Conservation (phyloP, 2,329 filamentous ascomycete genomes). For the Cytospora piceicola region DNA sequence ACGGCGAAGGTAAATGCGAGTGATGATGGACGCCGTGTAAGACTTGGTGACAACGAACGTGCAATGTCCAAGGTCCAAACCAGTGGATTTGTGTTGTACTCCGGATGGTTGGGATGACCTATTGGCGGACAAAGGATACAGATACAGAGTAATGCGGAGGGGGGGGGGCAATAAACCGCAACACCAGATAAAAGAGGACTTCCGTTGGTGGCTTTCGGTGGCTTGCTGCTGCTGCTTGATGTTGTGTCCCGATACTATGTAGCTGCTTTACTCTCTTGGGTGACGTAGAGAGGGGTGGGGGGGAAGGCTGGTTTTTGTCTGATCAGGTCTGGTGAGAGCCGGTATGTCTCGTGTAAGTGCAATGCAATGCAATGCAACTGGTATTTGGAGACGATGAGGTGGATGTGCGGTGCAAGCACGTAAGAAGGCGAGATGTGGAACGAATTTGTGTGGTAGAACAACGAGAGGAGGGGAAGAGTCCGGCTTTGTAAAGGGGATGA, state of each 20-base stretch:
- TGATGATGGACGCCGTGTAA: constrained; percentile 4
- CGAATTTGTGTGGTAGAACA: not conserved
- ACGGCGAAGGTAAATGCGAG: constrained; percentile 19
- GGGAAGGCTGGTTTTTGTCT: not conserved
- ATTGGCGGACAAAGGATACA: not conserved
- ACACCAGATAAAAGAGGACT: not conserved
- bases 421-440: constrained; percentile 16
- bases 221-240: not conserved
- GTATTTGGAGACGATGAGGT: constrained; percentile 9
- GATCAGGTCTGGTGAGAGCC: constrained; percentile 2
- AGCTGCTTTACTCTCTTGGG: not conserved
- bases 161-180: not conserved
- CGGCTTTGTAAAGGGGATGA: too few species aligned
- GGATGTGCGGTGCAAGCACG: constrained; percentile 15
- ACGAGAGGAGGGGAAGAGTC: constrained; percentile 14
- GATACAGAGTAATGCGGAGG: not conserved
- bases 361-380: not conserved
- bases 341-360: not conserved
- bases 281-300: not conserved
- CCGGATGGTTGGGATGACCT: not conserved
- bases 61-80: constrained; percentile 3
- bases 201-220: not conserved
- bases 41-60: constrained; percentile 9
- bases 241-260: not conserved
- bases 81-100: constrained; percentile 3